Base-by-base conservation (phyloP, 352 stramenopile species). In the Pythium vanterpoolii region DNA sequence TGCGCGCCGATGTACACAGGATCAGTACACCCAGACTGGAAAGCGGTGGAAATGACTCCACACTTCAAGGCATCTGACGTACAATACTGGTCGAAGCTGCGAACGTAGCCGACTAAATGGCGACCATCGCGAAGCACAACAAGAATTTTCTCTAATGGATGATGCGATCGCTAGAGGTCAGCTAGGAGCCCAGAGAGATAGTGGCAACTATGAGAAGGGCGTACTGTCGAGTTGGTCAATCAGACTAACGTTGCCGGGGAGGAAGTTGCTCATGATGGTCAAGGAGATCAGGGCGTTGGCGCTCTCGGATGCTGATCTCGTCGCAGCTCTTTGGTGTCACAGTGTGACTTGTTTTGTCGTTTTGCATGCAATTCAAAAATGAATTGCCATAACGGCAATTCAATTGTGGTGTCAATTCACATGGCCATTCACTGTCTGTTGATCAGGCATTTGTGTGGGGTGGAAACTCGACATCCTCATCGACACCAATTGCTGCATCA, bases 61-160 rank as follows among this genome's bases (percentile, higher is more conserved):
- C 11, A 42, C 14, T 42, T 18, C 9, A 42, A n/a, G n/a, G 11
- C 13, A 16, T 8, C 3, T 4, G 9, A 77, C 81, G 55, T 72
- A 95, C 86, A 95, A 60, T 80, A 94, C 55, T 93, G 83, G 57
- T 96, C 84, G 49, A 96, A 94, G 63, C 84, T 94, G n/a, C 83
- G 84, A 21, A 93, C 68, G 44, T 84, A 93, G 49, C 95, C 93
- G 40, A 98, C 83, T 46, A 99, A 77, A 74, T 99, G 94, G 42
- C 96, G 87, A 31, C 96, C 96, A 73, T 99, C 96, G 45, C 93
- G 85, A 30, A 99, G 74, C 24, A 99, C 92, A 56, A 98, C 86
- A 43, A 95, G 66, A 62, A 95, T 86, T 81, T 93, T 79, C 73
- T 95, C 86, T 95, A 58, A 46, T 38, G 34, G 26, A 56, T 6